Evolutionary conservation across 257 asterid species (phyloP).

Genomic region (Lycium ferocissimum): DNA sequence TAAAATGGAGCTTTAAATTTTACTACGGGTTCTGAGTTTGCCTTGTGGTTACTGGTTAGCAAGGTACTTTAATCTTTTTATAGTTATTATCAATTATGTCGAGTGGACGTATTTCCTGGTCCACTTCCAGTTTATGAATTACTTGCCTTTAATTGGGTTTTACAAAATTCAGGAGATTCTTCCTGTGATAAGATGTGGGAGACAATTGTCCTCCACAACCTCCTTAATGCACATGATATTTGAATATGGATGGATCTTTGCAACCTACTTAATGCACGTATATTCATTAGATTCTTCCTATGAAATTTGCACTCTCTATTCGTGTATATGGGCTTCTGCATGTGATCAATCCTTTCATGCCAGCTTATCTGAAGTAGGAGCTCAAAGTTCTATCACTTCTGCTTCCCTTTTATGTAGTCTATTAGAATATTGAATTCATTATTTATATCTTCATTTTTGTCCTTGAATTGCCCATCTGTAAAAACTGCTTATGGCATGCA

Average conservation of each 20-base stretch:
- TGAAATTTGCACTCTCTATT: neutral
- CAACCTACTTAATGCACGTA: neutral
- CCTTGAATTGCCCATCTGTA: neutral
- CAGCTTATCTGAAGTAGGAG: neutral
- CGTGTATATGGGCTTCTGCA: neutral
- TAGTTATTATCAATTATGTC: neutral
- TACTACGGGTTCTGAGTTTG: neutral
- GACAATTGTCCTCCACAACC: neutral
- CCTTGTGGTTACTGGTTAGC: neutral
- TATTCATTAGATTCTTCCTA: neutral
- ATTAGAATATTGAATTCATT: neutral
- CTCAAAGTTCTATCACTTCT: neutral
- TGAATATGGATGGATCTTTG: neutral
- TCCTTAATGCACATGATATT: neutral
- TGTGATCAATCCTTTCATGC: neutral
- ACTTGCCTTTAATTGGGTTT: neutral
- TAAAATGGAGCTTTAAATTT: neutral
- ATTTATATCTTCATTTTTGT: neutral
- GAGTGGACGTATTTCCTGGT: neutral
- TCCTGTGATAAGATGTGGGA: neutral
- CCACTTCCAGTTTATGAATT: neutral
- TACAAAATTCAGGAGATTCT: neutral
- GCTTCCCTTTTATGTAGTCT: neutral
- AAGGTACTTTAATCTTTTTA: neutral
- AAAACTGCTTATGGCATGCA: conserved; percentile 13